Conservation (phyloP, 2,329 filamentous ascomycete species). For the Aspergillus sojae region DNA sequence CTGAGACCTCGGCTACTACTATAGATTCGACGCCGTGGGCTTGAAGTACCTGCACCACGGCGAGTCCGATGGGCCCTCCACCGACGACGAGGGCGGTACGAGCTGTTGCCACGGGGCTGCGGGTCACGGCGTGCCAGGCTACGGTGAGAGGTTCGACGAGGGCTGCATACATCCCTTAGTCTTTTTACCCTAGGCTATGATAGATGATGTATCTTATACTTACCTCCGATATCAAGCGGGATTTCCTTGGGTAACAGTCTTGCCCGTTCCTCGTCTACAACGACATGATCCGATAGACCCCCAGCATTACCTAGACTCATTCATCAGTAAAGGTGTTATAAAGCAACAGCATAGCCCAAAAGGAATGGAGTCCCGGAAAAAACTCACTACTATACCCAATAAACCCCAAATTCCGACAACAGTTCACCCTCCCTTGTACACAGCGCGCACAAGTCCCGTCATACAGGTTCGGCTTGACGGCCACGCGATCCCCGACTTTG, state of each 20-base stretch:
- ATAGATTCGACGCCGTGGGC: slow-evolving; percentile 57
- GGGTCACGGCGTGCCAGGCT: slow-evolving; percentile 64
- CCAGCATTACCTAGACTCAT: slow-evolving; percentile 25
- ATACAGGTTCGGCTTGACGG: slow-evolving; percentile 62
- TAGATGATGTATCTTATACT: not conserved
- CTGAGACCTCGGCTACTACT: slow-evolving; percentile 60
- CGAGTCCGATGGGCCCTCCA: slow-evolving; percentile 64
- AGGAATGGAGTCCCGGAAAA: not conserved
- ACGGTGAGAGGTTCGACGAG: slow-evolving; percentile 66
- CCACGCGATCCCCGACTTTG: slow-evolving; percentile 59
- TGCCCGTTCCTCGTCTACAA: slow-evolving; percentile 24
- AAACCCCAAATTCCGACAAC: slow-evolving; percentile 60
- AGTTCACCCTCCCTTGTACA: slow-evolving; percentile 56
- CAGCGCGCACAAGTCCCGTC: slow-evolving; percentile 62
- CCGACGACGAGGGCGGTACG: slow-evolving; percentile 59
- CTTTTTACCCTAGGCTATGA: not conserved
- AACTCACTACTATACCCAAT: slow-evolving; percentile 50
- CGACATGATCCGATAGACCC: slow-evolving; percentile 33
- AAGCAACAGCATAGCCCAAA: not conserved
- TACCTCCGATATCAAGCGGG: slow-evolving; percentile 27
- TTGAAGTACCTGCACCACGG: slow-evolving; percentile 60
- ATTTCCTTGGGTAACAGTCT: slow-evolving; percentile 27
- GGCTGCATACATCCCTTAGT: slow-evolving; percentile 37
- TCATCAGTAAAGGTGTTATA: slow-evolving; percentile 46
- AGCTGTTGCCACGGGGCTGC: slow-evolving; percentile 47